Conservation (phyloP, 2,329 filamentous ascomycete genomes). For the Hypocreales sp. region DNA sequence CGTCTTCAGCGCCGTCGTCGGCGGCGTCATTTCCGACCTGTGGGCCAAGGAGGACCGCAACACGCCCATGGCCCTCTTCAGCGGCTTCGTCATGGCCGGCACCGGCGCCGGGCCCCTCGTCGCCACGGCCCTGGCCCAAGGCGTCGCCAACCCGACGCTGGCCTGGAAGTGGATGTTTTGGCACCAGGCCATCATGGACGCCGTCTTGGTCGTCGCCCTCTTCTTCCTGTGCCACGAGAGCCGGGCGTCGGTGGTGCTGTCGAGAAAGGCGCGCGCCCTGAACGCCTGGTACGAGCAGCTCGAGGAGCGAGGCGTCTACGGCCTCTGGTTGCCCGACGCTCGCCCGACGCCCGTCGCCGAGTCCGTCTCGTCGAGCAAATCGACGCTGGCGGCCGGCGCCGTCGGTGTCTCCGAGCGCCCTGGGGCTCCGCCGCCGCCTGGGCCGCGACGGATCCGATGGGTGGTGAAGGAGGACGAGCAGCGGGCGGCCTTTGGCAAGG, state of each 20-base stretch:
- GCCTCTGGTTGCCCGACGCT: constrained; percentile 21
- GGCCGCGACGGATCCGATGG: constrained; percentile 51
- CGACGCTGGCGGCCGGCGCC: background rate
- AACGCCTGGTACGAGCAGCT: constrained; percentile 68
- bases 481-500: constrained; percentile 47
- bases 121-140: constrained; percentile 51
- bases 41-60: constrained; percentile 69
- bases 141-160: constrained; percentile 26
- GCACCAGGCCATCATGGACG: constrained; percentile 60
- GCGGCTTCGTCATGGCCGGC: constrained; percentile 61
- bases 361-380: constrained; percentile 8
- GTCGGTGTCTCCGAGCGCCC: background rate
- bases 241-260: constrained; percentile 63
- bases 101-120: constrained; percentile 68
- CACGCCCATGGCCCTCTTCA: constrained; percentile 80
- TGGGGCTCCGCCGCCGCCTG: constrained; percentile 1
- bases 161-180: constrained; percentile 83
- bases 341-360: constrained; percentile 2
- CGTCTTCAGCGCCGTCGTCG: constrained; percentile 75
- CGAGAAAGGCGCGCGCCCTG: constrained; percentile 54
- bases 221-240: constrained; percentile 67
- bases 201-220: constrained; percentile 43
- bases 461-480: constrained; percentile 67
- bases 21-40: constrained; percentile 80
- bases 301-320: constrained; percentile 46